These are phyloP conservation scores for Skeletonema grethae DNA, from an alignment of 108 stramenopile species.

Conservation along the genomic window DNA sequence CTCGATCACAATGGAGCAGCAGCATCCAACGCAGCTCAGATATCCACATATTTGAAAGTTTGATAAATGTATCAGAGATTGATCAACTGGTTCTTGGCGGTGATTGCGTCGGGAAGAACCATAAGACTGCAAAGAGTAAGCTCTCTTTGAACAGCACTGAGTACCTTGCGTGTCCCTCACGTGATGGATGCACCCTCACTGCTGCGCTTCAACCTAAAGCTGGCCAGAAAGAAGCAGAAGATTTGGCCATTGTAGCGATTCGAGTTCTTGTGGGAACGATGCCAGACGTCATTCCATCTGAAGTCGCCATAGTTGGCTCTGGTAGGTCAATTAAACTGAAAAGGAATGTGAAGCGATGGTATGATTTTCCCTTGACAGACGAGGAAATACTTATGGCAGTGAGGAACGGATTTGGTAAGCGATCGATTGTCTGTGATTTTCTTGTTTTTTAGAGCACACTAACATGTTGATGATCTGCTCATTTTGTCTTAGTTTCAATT, in stretches of 20 bases:
- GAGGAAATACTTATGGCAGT: conserved; percentile 75
- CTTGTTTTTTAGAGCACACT: neutral
- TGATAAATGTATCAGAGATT: conserved; percentile 62
- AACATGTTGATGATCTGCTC: neutral
- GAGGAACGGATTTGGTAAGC: conserved; percentile 63
- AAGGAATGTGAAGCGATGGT: conserved; percentile 72
- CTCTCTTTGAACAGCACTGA: conserved; percentile 61
- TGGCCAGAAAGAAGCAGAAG: conserved; percentile 1
- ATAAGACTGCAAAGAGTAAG: conserved; percentile 50
- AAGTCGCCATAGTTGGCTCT: conserved; percentile 57
- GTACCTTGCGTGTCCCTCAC: conserved; percentile 51
- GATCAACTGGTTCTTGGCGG: conserved; percentile 54
- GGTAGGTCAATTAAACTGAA: conserved; percentile 65
- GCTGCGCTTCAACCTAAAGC: conserved; percentile 38
- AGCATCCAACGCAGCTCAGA: conserved; percentile 14
- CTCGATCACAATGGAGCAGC: conserved; percentile 5
- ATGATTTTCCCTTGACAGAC: conserved; percentile 72
- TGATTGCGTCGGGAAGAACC: conserved; percentile 60
- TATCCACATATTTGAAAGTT: conserved; percentile 62
- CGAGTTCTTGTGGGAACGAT: conserved; percentile 74
- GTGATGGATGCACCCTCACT: conserved; percentile 73
- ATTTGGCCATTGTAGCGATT: conserved; percentile 65
- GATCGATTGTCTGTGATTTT: neutral
- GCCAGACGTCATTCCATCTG: conserved; percentile 60
- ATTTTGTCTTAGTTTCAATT: conserved; percentile 29